Evolutionary conservation across 371 early-diverging fungal genomes (phyloP).

Genomic region (Rhizomucor pusillus): DNA sequence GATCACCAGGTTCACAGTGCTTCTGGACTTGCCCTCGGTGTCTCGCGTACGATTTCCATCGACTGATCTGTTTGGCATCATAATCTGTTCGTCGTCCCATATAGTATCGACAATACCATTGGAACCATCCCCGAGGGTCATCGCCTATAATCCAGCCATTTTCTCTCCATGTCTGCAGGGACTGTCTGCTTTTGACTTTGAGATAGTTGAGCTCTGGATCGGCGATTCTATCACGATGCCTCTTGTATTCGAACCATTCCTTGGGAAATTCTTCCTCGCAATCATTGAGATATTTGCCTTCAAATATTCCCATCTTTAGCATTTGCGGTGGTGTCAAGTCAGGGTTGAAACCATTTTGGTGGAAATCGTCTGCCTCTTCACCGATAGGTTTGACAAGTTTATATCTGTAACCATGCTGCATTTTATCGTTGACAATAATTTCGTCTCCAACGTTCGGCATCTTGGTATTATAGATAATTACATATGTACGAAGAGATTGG

Average conservation of each 20-base stretch:
- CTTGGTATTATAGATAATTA: too few relatives aligned
- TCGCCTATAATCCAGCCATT: slow-evolving; percentile 2
- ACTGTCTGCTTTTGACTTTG: not conserved
- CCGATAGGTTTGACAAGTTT: not conserved
- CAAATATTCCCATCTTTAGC: not conserved
- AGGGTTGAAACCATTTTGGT: not conserved
- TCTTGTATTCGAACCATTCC: not conserved
- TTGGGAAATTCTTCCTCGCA: not conserved
- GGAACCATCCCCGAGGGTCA: slow-evolving; percentile 1
- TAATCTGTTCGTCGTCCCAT: slow-evolving; percentile 1
- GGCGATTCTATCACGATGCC: not conserved
- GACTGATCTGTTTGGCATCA: not conserved
- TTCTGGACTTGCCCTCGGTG: not conserved
- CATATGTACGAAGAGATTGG: too few relatives aligned
- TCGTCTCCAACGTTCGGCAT: not conserved
- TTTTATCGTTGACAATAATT: slow-evolving; percentile 1
- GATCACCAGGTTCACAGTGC: not conserved
- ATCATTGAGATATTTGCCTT: slow-evolving; percentile 4
- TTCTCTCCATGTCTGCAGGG: slow-evolving; percentile 1
- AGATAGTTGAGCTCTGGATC: not conserved
- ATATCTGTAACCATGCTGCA: not conserved
- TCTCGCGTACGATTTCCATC: not conserved
- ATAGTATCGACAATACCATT: slow-evolving; percentile 1
- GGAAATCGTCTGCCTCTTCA: slow-evolving; percentile 2
- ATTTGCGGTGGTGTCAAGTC: slow-evolving; percentile 1